Evolutionary conservation across 192 early-diverging fungal species (phyloP).

Genomic region (Ambispora gerdemannii): DNA sequence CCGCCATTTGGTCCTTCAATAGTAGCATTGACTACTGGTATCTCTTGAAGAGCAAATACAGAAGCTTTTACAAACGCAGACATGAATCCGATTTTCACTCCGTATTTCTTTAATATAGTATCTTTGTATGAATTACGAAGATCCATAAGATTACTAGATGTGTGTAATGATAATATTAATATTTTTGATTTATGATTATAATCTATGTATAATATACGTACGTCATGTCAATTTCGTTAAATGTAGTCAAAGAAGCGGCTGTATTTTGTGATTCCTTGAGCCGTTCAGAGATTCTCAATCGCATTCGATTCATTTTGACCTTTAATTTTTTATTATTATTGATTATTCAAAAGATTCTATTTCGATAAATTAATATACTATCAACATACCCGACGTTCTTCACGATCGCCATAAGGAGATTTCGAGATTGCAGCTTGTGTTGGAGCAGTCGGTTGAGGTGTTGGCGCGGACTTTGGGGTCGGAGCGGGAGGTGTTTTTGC

Average conservation of each 20-base stretch:
- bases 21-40: constrained; percentile 92
- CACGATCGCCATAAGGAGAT: constrained; percentile 31
- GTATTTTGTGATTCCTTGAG: constrained; percentile 97
- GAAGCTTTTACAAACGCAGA: constrained; percentile 94
- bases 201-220: neutral
- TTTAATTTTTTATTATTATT: neutral
- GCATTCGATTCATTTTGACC: constrained; percentile 99
- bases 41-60: constrained; percentile 76
- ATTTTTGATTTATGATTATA: neutral
- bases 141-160: constrained; percentile 74
- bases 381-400: constrained; percentile 34
- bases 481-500: neutral
- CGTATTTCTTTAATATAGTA: constrained; percentile 86
- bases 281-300: constrained; percentile 86
- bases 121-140: constrained; percentile 95
- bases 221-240: constrained; percentile 99
- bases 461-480: neutral
- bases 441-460: neutral
- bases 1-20: constrained; percentile 67
- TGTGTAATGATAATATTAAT: neutral
- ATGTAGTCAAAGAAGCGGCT: constrained; percentile 96
- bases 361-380: neutral
- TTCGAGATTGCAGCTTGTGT: neutral
- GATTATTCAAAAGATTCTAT: neutral
- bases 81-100: constrained; percentile 98